Evolutionary conservation across 1,284 basidiomycete species (phyloP).

Genomic region (Peniophora sp.): DNA sequence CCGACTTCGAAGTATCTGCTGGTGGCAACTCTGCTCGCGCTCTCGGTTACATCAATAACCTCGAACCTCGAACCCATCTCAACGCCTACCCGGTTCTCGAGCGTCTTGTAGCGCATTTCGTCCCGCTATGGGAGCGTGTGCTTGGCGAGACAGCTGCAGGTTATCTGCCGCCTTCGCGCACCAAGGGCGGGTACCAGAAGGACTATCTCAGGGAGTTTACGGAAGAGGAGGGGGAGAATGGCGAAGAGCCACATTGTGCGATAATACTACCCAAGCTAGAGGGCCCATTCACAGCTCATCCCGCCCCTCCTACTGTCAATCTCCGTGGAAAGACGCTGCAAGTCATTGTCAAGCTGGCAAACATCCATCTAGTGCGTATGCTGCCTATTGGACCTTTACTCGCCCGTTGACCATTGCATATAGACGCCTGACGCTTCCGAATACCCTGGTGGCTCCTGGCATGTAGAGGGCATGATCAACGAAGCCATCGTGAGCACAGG

Average conservation of each 20-base stretch:
- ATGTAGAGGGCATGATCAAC: slow-evolving; percentile 1
- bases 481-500: neutral
- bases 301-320: neutral
- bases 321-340: neutral
- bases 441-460: slow-evolving; percentile 1
- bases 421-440: neutral
- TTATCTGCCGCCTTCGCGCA: neutral
- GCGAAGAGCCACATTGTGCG: neutral
- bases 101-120: neutral
- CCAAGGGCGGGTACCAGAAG: neutral
- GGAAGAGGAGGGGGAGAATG: too few species aligned
- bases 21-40: neutral
- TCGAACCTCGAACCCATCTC: neutral
- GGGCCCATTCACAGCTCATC: neutral
- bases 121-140: neutral
- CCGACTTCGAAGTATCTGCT: neutral
- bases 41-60: neutral
- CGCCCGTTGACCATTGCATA: neutral
- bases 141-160: neutral
- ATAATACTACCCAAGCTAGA: neutral
- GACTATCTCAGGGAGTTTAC: neutral
- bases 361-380: neutral
- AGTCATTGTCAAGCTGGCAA: slow-evolving; percentile 1
- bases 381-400: too few species aligned
- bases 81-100: neutral